A percentile compares a stretch with the other conserved stretches of the same genome.
phyloP scores from a whole-genome alignment of 768 basidiomycete species.

The Hirschioporus abietinus region DNA sequence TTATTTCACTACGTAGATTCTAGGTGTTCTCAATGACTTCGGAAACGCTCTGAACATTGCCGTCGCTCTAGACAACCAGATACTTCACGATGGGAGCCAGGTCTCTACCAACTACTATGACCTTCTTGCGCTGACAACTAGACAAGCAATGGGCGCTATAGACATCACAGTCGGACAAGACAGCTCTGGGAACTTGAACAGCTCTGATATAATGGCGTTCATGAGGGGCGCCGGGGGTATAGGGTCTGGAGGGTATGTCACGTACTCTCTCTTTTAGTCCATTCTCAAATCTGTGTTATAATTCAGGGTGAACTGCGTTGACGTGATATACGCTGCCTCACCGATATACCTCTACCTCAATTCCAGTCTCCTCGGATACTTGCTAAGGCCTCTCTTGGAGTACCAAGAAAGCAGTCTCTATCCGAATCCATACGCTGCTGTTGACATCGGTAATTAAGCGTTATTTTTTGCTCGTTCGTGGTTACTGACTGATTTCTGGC shows the following conservation, averaged over 20 bases:
- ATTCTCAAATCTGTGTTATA: slow-evolving; percentile 11
- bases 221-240: slow-evolving; percentile 14
- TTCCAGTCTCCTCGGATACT: slow-evolving; percentile 8
- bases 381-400: slow-evolving; percentile 16
- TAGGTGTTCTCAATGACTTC: slow-evolving; percentile 5
- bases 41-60: slow-evolving; percentile 10
- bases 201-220: slow-evolving; percentile 14
- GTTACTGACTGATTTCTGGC: too few species aligned
- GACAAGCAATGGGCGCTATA: slow-evolving; percentile 14
- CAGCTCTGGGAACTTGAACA: slow-evolving; percentile 4
- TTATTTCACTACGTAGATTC: background rate
- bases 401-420: slow-evolving; percentile 16
- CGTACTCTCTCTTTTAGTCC: slow-evolving; percentile 4
- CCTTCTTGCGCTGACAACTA: slow-evolving; percentile 13
- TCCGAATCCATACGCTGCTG: slow-evolving; percentile 12
- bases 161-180: slow-evolving; percentile 12
- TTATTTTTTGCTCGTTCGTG: too few species aligned
- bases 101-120: slow-evolving; percentile 14
- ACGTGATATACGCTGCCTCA: slow-evolving; percentile 15
- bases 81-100: slow-evolving; percentile 11
- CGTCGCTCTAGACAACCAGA: slow-evolving; percentile 13
- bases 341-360: slow-evolving; percentile 16
- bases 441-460: slow-evolving; percentile 14
- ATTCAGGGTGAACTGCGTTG: slow-evolving; percentile 14
- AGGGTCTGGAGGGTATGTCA: background rate